These are phyloP conservation scores for Neurospora sp. DNA, from an alignment of 2,329 filamentous ascomycete genomes.

Conservation along the genomic window DNA sequence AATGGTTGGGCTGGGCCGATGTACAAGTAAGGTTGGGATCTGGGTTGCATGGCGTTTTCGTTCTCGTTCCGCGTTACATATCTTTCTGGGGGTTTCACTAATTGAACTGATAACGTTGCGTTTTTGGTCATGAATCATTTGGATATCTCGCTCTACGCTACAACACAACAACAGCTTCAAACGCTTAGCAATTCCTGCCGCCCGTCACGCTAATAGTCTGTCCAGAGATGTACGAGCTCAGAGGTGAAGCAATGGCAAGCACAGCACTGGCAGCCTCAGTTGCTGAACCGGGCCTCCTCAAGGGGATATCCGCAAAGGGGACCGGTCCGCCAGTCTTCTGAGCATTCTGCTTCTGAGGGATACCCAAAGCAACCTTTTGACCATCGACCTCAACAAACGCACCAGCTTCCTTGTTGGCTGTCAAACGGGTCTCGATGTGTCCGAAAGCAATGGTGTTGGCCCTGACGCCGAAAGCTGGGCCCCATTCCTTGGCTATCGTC, in stretches of 20 bases:
- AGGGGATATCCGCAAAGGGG: slow-evolving; percentile 60
- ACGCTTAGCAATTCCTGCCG: slow-evolving; percentile 49
- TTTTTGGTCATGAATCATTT: background rate
- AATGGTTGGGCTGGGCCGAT: background rate
- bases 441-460: slow-evolving; percentile 81
- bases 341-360: slow-evolving; percentile 48
- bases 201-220: slow-evolving; percentile 84
- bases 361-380: slow-evolving; percentile 63
- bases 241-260: slow-evolving; percentile 67
- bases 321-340: slow-evolving; percentile 29
- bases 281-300: slow-evolving; percentile 65
- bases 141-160: background rate
- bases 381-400: slow-evolving; percentile 71
- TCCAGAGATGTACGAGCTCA: slow-evolving; percentile 76
- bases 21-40: slow-evolving; percentile 5
- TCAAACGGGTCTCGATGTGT: slow-evolving; percentile 68
- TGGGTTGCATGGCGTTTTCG: slow-evolving; percentile 9
- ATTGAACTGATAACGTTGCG: background rate
- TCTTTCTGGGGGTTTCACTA: background rate
- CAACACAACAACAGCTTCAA: background rate
- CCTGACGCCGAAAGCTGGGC: slow-evolving; percentile 69
- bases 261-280: slow-evolving; percentile 72
- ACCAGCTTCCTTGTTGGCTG: slow-evolving; percentile 74
- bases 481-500: slow-evolving; percentile 89
- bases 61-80: background rate